Percentiles rank a stretch among this genome's conserved stretches.
These are phyloP conservation scores for Xylariales sp. DNA, from an alignment of 2,329 filamentous ascomycete species.

Conservation along the genomic window DNA sequence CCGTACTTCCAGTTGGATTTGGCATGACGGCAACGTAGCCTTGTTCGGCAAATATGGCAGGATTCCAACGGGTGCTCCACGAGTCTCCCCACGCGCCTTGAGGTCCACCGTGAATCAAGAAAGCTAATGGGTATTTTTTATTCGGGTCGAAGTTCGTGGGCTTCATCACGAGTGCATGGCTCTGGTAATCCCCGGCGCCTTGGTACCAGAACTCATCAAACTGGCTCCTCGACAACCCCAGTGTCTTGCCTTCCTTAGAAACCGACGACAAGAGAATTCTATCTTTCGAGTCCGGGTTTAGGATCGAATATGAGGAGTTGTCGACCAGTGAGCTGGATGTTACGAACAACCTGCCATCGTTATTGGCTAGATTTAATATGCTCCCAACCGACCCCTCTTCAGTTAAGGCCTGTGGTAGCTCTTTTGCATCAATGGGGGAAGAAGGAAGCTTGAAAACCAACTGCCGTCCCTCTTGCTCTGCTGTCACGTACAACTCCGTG, in stretches of 20 bases:
- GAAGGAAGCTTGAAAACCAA: constrained; percentile 72
- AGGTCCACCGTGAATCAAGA: constrained; percentile 86
- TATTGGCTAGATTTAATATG: constrained; percentile 62
- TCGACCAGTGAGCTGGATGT: constrained; percentile 77
- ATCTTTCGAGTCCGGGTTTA: constrained; percentile 59
- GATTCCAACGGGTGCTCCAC: constrained; percentile 84
- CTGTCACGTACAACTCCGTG: constrained; percentile 75
- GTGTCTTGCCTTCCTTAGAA: constrained; percentile 72
- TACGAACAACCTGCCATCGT: constrained; percentile 66
- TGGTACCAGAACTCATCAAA: constrained; percentile 76
- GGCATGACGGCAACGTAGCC: constrained; percentile 85
- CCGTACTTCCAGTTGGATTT: constrained; percentile 85
- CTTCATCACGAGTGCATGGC: constrained; percentile 77
- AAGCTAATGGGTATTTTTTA: constrained; percentile 82
- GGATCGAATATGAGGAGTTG: constrained; percentile 74
- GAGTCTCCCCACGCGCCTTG: constrained; percentile 80
- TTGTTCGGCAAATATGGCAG: constrained; percentile 86
- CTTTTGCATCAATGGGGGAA: constrained; percentile 60
- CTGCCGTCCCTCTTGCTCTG: constrained; percentile 74
- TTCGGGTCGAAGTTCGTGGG: constrained; percentile 74
- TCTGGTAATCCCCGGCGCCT: constrained; percentile 70
- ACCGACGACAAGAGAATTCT: constrained; percentile 68
- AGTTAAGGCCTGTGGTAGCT: constrained; percentile 63
- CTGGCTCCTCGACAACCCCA: constrained; percentile 73
- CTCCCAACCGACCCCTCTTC: constrained; percentile 66